These are phyloP conservation scores for Emergomyces africanus DNA, from an alignment of 2,329 filamentous ascomycete genomes.

Conservation along the genomic window DNA sequence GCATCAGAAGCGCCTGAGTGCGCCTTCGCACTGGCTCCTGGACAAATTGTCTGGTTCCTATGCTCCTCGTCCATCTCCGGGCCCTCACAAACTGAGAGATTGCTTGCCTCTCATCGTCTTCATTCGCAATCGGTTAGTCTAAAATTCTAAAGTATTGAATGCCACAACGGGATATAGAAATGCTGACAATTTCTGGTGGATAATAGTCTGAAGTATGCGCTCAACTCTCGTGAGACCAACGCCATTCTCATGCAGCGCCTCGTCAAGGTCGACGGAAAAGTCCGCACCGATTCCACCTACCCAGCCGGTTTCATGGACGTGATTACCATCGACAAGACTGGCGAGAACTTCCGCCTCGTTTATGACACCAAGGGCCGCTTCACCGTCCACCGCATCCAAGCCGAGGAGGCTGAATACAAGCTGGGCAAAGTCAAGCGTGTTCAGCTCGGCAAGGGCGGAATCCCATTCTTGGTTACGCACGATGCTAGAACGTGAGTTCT, in stretches of 20 bases:
- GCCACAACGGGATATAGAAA: conserved; percentile 3
- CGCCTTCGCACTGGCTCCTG: conserved; percentile 98
- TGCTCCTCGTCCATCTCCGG: conserved; percentile 55
- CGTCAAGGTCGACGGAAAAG: conserved; percentile 99
- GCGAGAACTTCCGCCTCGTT: conserved; percentile 99
- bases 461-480: conserved; percentile 99
- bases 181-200: conserved; percentile 6
- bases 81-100: conserved; percentile 99
- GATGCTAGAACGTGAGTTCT: conserved; percentile 99
- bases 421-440: conserved; percentile 99
- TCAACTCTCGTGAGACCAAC: conserved; percentile 96
- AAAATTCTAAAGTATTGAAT: background rate
- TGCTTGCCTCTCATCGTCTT: conserved; percentile 99
- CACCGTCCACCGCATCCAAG: conserved; percentile 98
- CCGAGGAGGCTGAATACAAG: conserved; percentile 99
- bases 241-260: conserved; percentile 99
- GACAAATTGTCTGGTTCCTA: conserved; percentile 97
- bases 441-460: conserved; percentile 97
- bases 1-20: conserved; percentile 99
- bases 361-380: conserved; percentile 99
- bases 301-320: conserved; percentile 99
- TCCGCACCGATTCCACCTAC: conserved; percentile 97
- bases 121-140: conserved; percentile 57
- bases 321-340: conserved; percentile 98
- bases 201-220: conserved; percentile 93